Evolutionary conservation across 2,329 filamentous ascomycete genomes (phyloP).

Genomic region (Colletotrichum echinochloae): DNA sequence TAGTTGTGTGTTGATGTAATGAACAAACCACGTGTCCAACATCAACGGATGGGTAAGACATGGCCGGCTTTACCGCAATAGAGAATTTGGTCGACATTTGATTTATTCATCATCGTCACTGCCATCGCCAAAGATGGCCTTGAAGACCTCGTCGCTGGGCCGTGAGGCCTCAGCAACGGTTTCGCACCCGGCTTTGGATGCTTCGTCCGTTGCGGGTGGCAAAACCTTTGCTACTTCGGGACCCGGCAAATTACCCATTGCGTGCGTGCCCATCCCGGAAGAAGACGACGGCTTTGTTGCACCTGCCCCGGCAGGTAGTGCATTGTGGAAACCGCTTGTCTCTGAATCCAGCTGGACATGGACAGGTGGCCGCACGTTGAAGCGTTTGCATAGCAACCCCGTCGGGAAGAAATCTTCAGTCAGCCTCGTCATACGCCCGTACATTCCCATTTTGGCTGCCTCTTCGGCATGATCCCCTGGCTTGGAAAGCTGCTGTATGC

Average conservation of each 20-base stretch:
- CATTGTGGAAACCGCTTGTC: not conserved
- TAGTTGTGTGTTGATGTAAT: not conserved
- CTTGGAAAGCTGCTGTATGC: constrained; percentile 63
- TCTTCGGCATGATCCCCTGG: constrained; percentile 83
- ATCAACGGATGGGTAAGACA: not conserved
- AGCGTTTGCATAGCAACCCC: constrained; percentile 90
- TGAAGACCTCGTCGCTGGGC: constrained; percentile 69
- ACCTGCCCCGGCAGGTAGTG: not conserved
- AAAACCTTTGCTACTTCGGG: not conserved
- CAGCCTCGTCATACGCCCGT: constrained; percentile 85
- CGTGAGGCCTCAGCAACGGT: constrained; percentile 1
- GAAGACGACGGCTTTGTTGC: not conserved
- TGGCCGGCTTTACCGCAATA: not conserved
- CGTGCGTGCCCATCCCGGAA: not conserved
- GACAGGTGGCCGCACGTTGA: constrained; percentile 84
- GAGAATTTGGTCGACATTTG: constrained; percentile 8
- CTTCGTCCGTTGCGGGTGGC: not conserved
- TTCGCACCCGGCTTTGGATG: constrained; percentile 33
- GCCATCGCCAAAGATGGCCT: constrained; percentile 92
- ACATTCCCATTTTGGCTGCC: constrained; percentile 92
- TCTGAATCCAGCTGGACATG: constrained; percentile 69
- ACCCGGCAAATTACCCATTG: not conserved
- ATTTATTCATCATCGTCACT: constrained; percentile 67
- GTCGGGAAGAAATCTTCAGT: constrained; percentile 81
- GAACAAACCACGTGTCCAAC: not conserved